Percentiles rank a stretch among this genome's conserved stretches.
These are phyloP conservation scores for Fusarium avenaceum DNA, from an alignment of 2,329 filamentous ascomycete genomes.

Conservation along the genomic window DNA sequence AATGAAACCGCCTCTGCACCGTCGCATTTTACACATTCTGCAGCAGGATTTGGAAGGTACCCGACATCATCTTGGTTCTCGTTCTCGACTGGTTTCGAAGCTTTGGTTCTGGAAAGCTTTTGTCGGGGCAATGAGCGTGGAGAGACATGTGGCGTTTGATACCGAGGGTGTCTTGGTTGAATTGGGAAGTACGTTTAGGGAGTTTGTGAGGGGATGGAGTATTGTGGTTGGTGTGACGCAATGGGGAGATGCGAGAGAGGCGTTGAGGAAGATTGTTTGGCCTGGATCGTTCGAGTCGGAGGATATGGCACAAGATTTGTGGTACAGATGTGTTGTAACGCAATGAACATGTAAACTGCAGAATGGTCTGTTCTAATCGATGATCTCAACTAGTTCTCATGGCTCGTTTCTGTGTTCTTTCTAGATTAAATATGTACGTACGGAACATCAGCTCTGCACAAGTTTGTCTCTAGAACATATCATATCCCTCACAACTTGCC, in stretches of 20 bases:
- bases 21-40: slow-evolving; percentile 28
- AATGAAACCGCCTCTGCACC: slow-evolving; percentile 25
- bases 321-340: slow-evolving; percentile 13
- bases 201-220: slow-evolving; percentile 30
- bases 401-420: no score
- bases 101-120: slow-evolving; percentile 46
- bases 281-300: slow-evolving; percentile 13
- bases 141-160: background rate
- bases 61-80: background rate
- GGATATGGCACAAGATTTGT: slow-evolving; percentile 2
- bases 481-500: slow-evolving; percentile 37
- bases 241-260: slow-evolving; percentile 16
- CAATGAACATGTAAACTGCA: no score
- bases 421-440: no score
- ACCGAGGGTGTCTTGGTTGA: background rate
- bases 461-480: slow-evolving; percentile 1
- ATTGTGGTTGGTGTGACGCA: background rate
- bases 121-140: slow-evolving; percentile 35
- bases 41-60: slow-evolving; percentile 21
- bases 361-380: no score
- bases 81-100: background rate
- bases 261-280: slow-evolving; percentile 22
- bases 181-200: slow-evolving; percentile 1
- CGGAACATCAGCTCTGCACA: background rate
- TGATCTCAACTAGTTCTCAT: no score